A percentile compares a stretch with the other conserved stretches of the same genome.
These are phyloP conservation scores for Arthrobotrys entomopaga DNA, from an alignment of 2,329 filamentous ascomycete species.

Conservation along the genomic window DNA sequence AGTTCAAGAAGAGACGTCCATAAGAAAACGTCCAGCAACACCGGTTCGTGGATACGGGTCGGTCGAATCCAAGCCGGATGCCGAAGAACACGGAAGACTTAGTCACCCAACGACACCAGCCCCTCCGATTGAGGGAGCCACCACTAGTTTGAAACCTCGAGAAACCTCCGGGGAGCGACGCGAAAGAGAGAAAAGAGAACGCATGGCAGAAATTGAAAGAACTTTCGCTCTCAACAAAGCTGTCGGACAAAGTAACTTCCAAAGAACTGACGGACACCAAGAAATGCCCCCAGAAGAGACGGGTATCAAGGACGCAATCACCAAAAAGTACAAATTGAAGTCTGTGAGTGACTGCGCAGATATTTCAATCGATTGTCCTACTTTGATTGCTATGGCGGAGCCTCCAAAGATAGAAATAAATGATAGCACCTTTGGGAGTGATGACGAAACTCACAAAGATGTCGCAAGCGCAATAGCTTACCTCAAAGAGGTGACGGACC, in stretches of 20 bases:
- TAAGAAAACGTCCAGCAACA: no score
- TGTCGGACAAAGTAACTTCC: background rate
- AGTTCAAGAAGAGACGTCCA: no score
- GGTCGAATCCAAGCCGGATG: no score
- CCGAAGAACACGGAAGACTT: no score
- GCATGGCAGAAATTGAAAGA: slow-evolving; percentile 34
- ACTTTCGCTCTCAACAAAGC: slow-evolving; percentile 18
- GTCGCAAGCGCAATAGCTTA: background rate
- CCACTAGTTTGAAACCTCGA: background rate
- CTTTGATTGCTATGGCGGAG: background rate
- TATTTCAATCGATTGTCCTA: background rate
- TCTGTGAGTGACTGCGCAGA: slow-evolving; percentile 7
- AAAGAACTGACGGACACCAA: slow-evolving; percentile 19
- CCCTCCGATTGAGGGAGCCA: no score
- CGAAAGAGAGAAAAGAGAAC: slow-evolving; percentile 38
- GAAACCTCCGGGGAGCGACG: slow-evolving; percentile 40
- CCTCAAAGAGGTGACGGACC: background rate
- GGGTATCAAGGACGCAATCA: background rate
- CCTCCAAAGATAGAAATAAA: background rate
- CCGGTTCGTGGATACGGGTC: no score
- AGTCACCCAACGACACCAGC: no score
- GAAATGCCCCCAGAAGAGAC: slow-evolving; percentile 5
- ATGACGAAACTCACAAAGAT: slow-evolving; percentile 3
- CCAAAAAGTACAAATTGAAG: background rate
- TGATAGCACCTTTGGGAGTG: background rate